These are phyloP conservation scores for Lasiosphaeria miniovina DNA, from an alignment of 495 filamentous ascomycete genomes.

Conservation along the genomic window DNA sequence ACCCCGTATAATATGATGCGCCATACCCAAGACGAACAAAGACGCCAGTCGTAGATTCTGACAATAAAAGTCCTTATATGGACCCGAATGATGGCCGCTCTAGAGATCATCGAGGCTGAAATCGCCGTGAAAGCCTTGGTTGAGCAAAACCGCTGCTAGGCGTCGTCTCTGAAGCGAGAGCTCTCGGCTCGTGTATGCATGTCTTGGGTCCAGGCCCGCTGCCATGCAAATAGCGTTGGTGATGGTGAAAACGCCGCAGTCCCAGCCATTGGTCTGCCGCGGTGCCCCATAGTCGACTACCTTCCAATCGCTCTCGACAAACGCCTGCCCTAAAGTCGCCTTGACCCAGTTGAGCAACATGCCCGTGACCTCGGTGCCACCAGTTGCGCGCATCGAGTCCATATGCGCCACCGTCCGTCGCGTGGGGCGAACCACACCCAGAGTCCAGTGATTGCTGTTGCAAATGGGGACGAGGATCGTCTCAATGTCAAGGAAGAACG, in stretches of 20 bases:
- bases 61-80: background rate
- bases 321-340: constrained; percentile 55
- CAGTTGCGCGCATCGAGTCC: constrained; percentile 58
- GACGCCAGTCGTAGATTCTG: too few relatives aligned
- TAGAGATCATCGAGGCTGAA: constrained; percentile 38
- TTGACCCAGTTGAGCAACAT: constrained; percentile 51
- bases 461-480: constrained; percentile 49
- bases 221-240: constrained; percentile 70
- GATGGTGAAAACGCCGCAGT: constrained; percentile 79
- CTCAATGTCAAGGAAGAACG: constrained; percentile 42
- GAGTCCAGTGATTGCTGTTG: constrained; percentile 53
- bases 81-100: background rate
- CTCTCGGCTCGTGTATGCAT: constrained; percentile 52
- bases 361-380: constrained; percentile 15
- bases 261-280: constrained; percentile 64
- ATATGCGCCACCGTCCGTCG: constrained; percentile 67
- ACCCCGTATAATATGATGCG: too few relatives aligned
- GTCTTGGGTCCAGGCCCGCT: constrained; percentile 58
- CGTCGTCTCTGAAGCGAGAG: constrained; percentile 57
- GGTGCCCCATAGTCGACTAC: constrained; percentile 46
- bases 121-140: constrained; percentile 57
- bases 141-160: constrained; percentile 68
- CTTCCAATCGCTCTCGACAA: constrained; percentile 61
- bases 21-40: background rate
- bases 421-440: constrained; percentile 66